phyloP scores from a whole-genome alignment of 257 asterid species.

The Nicotiana paniculata region DNA sequence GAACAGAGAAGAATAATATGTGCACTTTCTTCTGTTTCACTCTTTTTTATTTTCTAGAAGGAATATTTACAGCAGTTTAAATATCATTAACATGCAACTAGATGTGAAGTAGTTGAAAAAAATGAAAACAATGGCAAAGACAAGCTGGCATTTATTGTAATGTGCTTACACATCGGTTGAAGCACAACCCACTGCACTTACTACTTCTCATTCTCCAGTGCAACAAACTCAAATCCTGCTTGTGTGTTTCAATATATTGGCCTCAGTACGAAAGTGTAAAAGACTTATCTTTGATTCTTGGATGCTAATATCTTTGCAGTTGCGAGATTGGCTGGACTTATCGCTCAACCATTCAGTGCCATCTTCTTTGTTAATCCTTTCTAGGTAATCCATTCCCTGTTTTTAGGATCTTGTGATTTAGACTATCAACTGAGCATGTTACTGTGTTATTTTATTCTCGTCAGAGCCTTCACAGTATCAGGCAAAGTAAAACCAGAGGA shows the following conservation, averaged over 20 bases:
- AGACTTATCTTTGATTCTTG: slow-evolving; percentile 3
- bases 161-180: not conserved
- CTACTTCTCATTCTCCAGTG: not conserved
- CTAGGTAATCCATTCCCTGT: slow-evolving; percentile 43
- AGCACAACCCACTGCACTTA: not conserved
- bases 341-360: slow-evolving; percentile 87
- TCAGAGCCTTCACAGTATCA: slow-evolving; percentile 75
- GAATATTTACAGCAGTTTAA: not conserved
- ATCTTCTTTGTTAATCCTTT: slow-evolving; percentile 80
- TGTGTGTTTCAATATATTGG: not conserved
- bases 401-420: not conserved
- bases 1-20: not conserved
- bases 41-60: not conserved
- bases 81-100: not conserved
- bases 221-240: not conserved
- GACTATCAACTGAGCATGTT: not conserved
- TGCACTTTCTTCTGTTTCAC: not conserved
- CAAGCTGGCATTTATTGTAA: not conserved
- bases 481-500: slow-evolving; percentile 82
- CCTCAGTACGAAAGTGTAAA: not conserved
- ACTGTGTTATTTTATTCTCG: not conserved
- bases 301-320: slow-evolving; percentile 34
- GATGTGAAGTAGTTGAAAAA: not conserved
- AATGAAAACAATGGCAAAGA: not conserved
- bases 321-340: slow-evolving; percentile 88